These are phyloP conservation scores for Vigna radiata DNA, from an alignment of 306 rosid genomes.

Conservation along the genomic window DNA sequence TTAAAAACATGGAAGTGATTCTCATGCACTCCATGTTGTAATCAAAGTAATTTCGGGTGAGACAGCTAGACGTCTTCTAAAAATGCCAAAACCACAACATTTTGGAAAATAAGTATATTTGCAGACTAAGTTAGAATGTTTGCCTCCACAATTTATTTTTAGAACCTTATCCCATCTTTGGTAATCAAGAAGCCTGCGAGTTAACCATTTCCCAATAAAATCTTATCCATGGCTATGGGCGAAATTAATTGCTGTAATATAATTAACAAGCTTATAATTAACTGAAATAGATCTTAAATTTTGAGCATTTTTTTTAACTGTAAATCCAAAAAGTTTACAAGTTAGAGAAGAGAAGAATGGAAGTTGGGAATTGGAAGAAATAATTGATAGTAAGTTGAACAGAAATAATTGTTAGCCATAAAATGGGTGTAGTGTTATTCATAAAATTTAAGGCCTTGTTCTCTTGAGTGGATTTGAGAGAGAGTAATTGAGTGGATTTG, in stretches of 20 bases:
- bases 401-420: too few relatives aligned
- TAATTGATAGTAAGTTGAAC: too few relatives aligned
- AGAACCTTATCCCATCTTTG: background rate
- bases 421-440: background rate
- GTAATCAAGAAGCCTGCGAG: background rate
- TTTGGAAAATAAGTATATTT: constrained; percentile 11
- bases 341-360: too few relatives aligned
- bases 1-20: background rate
- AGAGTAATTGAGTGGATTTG: too few relatives aligned
- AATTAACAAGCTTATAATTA: background rate
- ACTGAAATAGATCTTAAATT: background rate
- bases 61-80: background rate
- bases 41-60: background rate
- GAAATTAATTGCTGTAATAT: background rate
- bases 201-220: background rate
- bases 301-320: background rate
- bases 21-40: constrained; percentile 1
- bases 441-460: background rate
- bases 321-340: too few relatives aligned
- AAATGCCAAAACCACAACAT: background rate
- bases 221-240: background rate
- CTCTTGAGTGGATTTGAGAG: too few relatives aligned
- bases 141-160: background rate
- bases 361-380: too few relatives aligned
- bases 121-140: background rate